These are phyloP conservation scores for Penicillium chermesinum DNA, from an alignment of 495 filamentous ascomycete genomes.

Conservation along the genomic window DNA sequence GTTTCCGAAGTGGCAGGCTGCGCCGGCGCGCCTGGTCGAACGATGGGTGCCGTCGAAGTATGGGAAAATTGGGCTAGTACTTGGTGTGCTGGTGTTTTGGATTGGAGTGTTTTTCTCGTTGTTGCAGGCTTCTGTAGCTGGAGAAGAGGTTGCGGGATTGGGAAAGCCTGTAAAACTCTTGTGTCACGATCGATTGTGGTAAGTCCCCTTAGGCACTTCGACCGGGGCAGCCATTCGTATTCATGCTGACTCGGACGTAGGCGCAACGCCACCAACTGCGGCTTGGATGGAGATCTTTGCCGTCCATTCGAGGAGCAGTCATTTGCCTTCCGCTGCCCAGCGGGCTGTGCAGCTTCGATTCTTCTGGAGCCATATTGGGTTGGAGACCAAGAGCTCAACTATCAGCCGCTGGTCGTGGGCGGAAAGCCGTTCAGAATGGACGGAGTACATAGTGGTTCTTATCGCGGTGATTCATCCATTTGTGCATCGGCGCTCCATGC, in stretches of 20 bases:
- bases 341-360: constrained; percentile 56
- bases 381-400: constrained; percentile 61
- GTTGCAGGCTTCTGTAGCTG: constrained; percentile 53
- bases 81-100: constrained; percentile 57
- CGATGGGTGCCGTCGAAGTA: constrained; percentile 48
- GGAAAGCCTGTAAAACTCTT: constrained; percentile 51
- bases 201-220: constrained; percentile 8
- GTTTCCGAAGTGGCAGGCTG: constrained; percentile 56
- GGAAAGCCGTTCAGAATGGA: constrained; percentile 47
- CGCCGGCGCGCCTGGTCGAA: constrained; percentile 55
- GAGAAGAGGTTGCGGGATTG: constrained; percentile 56
- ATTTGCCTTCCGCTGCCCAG: constrained; percentile 71
- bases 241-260: constrained; percentile 13
- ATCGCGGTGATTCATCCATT: constrained; percentile 74
- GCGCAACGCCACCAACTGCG: constrained; percentile 55
- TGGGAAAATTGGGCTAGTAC: constrained; percentile 48
- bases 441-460: constrained; percentile 41
- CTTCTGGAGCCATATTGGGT: constrained; percentile 68
- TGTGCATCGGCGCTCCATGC: constrained; percentile 72
- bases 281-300: constrained; percentile 65
- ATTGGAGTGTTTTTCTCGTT: constrained; percentile 58
- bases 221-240: neutral
- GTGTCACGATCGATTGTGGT: constrained; percentile 51
- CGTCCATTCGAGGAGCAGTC: constrained; percentile 62
- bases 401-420: constrained; percentile 63